Conservation (phyloP, 805 yeast species). For the Debaryomyces castellii region DNA sequence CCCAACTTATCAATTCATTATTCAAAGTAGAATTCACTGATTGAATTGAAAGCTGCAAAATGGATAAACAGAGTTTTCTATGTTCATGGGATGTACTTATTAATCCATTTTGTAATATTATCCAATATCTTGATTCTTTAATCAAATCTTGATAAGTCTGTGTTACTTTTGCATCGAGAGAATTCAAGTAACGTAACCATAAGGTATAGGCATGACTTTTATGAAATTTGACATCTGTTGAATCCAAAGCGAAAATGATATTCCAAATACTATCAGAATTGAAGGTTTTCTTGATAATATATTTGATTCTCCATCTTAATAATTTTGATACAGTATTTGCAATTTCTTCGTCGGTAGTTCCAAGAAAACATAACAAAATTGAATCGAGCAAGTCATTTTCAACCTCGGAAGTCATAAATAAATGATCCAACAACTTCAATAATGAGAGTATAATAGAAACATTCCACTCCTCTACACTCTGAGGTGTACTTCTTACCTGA, state of each 20-base stretch:
- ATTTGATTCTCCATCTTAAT: constrained; percentile 54
- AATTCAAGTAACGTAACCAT: constrained; percentile 54
- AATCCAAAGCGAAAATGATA: constrained; percentile 36
- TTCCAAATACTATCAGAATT: constrained; percentile 43
- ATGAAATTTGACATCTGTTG: constrained; percentile 20
- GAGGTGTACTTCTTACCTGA: not conserved
- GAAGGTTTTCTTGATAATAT: constrained; percentile 19
- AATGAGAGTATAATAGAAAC: constrained; percentile 17
- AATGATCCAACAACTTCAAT: constrained; percentile 36
- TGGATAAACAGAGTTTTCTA: constrained; percentile 65
- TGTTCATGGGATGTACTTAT: constrained; percentile 60
- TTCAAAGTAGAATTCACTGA: constrained; percentile 36
- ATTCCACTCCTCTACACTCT: constrained; percentile 7
- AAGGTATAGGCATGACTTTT: constrained; percentile 48
- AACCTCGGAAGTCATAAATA: constrained; percentile 23
- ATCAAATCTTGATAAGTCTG: constrained; percentile 23
- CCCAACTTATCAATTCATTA: constrained; percentile 45
- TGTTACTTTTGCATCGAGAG: constrained; percentile 10
- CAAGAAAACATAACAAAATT: constrained; percentile 32
- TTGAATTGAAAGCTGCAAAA: constrained; percentile 60
- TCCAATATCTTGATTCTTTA: constrained; percentile 50
- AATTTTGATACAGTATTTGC: constrained; percentile 37
- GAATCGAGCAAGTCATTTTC: constrained; percentile 11
- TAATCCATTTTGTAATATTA: constrained; percentile 53
- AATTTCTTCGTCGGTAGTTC: constrained; percentile 36